phyloP scores from a whole-genome alignment of 306 rosid genomes.

The Trifolium subterraneum region DNA sequence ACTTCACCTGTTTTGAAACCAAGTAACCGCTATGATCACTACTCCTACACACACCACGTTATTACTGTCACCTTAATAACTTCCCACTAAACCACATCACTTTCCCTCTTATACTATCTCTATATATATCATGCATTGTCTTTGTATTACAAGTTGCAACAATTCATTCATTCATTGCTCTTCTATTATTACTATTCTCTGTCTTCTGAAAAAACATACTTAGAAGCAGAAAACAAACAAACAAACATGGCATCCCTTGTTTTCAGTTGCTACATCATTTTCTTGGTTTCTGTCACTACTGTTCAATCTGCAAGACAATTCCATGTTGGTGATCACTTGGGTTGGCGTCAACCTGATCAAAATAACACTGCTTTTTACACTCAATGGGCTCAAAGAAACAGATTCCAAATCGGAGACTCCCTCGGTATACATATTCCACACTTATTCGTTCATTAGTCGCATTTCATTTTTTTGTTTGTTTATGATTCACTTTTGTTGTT shows the following conservation, averaged over 20 bases:
- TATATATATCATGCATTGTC: neutral
- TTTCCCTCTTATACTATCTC: neutral
- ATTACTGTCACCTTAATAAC: neutral
- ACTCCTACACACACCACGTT: neutral
- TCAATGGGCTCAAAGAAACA: constrained; percentile 68
- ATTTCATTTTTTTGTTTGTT: neutral
- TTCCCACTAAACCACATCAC: neutral
- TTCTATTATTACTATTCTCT: neutral
- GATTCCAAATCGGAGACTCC: constrained; percentile 83
- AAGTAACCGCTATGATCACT: neutral
- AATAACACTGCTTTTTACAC: constrained; percentile 50
- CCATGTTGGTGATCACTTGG: constrained; percentile 71
- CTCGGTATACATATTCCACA: constrained; percentile 48
- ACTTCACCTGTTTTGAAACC: neutral
- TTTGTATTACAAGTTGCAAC: neutral
- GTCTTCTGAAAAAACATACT: neutral
- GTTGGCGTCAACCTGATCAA: constrained; percentile 66
- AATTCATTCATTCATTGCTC: neutral
- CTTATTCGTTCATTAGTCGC: neutral
- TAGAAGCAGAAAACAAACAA: neutral
- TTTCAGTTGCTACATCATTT: constrained; percentile 26
- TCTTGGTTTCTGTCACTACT: constrained; percentile 35
- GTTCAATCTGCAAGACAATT: constrained; percentile 56
- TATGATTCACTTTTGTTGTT: constrained; percentile 2
- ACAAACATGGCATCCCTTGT: constrained; percentile 49